A percentile compares a stretch with the other conserved stretches of the same genome.
phyloP scores from a whole-genome alignment of 495 filamentous ascomycete species.

The Talaromyces thailandensis region DNA sequence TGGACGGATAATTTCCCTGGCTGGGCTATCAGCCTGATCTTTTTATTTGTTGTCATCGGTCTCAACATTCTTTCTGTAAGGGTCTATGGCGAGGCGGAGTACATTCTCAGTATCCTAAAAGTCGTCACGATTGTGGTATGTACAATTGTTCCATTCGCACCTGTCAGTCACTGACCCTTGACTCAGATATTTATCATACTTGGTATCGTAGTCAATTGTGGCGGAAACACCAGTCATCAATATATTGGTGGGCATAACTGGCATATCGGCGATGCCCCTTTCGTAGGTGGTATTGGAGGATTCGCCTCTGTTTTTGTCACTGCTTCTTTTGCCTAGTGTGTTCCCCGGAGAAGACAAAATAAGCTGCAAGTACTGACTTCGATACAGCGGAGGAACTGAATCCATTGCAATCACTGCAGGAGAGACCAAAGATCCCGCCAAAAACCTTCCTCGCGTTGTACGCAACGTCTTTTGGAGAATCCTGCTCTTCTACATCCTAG shows the following conservation, averaged over 20 bases:
- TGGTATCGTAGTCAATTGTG: constrained; percentile 42
- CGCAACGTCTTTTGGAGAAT: constrained; percentile 48
- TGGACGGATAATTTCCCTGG: constrained; percentile 45
- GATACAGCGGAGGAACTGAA: constrained; percentile 43
- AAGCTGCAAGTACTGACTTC: constrained; percentile 6
- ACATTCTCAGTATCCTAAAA: constrained; percentile 47
- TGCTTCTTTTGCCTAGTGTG: constrained; percentile 41
- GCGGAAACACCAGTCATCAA: constrained; percentile 32
- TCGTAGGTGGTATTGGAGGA: constrained; percentile 43
- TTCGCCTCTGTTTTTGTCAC: constrained; percentile 47
- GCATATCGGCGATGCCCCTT: constrained; percentile 38
- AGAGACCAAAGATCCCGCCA: constrained; percentile 40
- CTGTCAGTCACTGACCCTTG: background rate
- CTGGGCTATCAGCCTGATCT: constrained; percentile 44
- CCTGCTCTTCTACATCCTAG: constrained; percentile 42
- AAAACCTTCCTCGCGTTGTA: constrained; percentile 39
- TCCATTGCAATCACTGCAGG: constrained; percentile 49
- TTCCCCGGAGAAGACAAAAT: background rate
- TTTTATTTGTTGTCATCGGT: constrained; percentile 37
- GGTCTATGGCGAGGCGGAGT: constrained; percentile 49
- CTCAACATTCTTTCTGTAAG: constrained; percentile 43
- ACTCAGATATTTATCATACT: constrained; percentile 45
- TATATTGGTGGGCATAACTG: constrained; percentile 41
- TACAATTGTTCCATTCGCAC: background rate
- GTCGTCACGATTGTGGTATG: constrained; percentile 45